Evolutionary conservation across 1,284 basidiomycete genomes (phyloP), one percentile per base, ranked within the genome.

Genomic region (Trametes versicolor): DNA sequence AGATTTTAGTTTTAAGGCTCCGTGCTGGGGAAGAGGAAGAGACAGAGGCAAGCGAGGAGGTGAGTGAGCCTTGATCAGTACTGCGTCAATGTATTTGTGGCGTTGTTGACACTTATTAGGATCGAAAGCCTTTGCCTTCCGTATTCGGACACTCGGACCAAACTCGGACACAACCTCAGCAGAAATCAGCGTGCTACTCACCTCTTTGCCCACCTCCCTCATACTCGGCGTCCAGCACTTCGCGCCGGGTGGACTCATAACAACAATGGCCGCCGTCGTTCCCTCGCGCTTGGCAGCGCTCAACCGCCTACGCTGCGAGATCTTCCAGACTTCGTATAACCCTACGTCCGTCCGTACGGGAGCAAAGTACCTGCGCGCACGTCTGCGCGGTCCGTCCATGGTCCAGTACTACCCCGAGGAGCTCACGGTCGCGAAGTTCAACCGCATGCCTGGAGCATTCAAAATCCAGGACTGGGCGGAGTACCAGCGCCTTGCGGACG

Each of bases 271-370:
- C 19, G 68, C 73, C 25, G 72, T 81, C 32, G 70, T 75, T 13
- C 80, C 82, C 36, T 78, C 82, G 34, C 83, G 86, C 63, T 76
- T 91, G 29, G 79, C 81, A 41, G 81, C 85, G 9, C 80, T 94
- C 52, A 83, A 77, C 0, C 82, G 83, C 52, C 80, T 90, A 9
- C 88, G 89, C 59, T 90, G 87, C 74, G 76, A 83, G 32, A 87
- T 97, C 61, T 97, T 97, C 76, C 87, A 94, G 75, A 96, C 94
- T 6, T 83, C 90, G 2, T 94, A 91, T 78, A 97, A 96, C 78
- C 94, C 94, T 0, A 85, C 84, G 5, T 87, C 87, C 48, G 75
- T 86, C 8, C 89, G 95, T 29, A 95, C 92, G 0, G 95, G 95
- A 37, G 89, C 92, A 23, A 96, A 96, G 78, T 93, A 96, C 80